Conservation (phyloP, 2,329 filamentous ascomycete species). For the Aspergillus hiratsukae region DNA sequence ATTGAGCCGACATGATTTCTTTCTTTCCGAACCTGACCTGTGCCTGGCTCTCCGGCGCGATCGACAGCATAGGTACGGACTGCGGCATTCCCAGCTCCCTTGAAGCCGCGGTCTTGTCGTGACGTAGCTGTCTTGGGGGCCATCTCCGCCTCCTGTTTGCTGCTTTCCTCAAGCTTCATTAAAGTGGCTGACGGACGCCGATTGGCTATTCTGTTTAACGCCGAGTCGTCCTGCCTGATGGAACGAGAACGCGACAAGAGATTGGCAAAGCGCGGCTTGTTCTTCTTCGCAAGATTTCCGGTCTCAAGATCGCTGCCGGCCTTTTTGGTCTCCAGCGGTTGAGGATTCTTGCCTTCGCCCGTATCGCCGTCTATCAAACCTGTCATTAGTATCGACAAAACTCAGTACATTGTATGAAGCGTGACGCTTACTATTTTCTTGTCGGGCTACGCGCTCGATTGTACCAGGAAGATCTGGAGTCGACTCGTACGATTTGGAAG, state of each 20-base stretch:
- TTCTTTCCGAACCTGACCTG: conserved; percentile 31
- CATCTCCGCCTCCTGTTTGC: conserved; percentile 32
- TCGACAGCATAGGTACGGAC: conserved; percentile 70
- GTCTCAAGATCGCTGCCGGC: conserved; percentile 25
- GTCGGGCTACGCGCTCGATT: conserved; percentile 24
- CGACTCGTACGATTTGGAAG: conserved; percentile 37
- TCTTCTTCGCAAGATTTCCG: conserved; percentile 32
- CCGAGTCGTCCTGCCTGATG: conserved; percentile 40
- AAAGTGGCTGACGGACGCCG: conserved; percentile 39
- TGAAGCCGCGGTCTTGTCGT: conserved; percentile 63
- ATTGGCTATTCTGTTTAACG: conserved; percentile 26
- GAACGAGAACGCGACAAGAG: conserved; percentile 44
- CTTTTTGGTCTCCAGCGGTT: conserved; percentile 22
- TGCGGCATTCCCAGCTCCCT: conserved; percentile 62
- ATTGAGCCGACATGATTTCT: conserved; percentile 31
- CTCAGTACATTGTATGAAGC: not conserved
- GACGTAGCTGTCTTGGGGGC: conserved; percentile 61
- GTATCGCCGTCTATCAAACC: conserved; percentile 15
- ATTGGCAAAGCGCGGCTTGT: conserved; percentile 43
- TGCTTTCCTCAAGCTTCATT: conserved; percentile 35
- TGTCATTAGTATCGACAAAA: not conserved
- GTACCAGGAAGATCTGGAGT: conserved; percentile 38
- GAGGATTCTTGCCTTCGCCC: conserved; percentile 18
- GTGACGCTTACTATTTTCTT: conserved; percentile 23
- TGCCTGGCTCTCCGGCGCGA: conserved; percentile 42